Conservation (phyloP, 257 asterid genomes). For the Verbena officinalis region DNA sequence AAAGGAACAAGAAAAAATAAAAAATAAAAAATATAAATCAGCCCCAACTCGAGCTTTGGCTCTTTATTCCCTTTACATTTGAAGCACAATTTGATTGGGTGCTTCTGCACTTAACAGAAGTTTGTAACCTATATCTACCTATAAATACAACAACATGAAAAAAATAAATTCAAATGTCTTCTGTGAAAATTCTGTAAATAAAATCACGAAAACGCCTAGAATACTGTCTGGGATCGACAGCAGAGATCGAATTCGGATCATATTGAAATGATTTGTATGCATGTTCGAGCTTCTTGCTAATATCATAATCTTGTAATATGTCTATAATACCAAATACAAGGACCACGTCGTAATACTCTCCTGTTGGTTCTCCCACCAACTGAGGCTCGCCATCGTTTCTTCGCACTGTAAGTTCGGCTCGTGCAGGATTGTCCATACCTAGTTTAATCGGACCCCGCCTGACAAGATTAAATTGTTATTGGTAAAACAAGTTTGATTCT, state of each 20-base stretch:
- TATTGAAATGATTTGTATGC: conserved; percentile 88
- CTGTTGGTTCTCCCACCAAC: conserved; percentile 78
- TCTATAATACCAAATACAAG: conserved; percentile 85
- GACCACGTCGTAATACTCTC: conserved; percentile 77
- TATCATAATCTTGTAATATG: conserved; percentile 85
- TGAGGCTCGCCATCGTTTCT: conserved; percentile 50
- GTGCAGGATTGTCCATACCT: conserved; percentile 74
- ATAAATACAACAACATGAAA: conserved; percentile 13
- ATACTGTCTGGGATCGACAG: conserved; percentile 88
- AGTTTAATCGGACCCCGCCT: conserved; percentile 50
- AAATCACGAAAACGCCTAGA: conserved; percentile 82
- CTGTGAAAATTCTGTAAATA: conserved; percentile 68
- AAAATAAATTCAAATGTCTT: conserved; percentile 47
- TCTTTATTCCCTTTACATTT: conserved; percentile 45
- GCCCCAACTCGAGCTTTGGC: conserved; percentile 35
- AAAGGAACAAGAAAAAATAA: not conserved
- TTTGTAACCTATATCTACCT: conserved; percentile 25
- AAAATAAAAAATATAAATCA: conserved; percentile 5
- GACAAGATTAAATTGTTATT: conserved; percentile 31
- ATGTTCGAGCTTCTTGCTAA: conserved; percentile 94
- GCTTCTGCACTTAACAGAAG: too few species aligned
- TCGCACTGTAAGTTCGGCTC: conserved; percentile 70
- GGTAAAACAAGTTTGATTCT: too few species aligned
- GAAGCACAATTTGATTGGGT: conserved; percentile 20
- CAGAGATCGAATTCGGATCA: conserved; percentile 90